Evolutionary conservation across 1,284 basidiomycete genomes (phyloP), one percentile per base, ranked within the genome.

Genomic region (Marasmius tenuissimus): DNA sequence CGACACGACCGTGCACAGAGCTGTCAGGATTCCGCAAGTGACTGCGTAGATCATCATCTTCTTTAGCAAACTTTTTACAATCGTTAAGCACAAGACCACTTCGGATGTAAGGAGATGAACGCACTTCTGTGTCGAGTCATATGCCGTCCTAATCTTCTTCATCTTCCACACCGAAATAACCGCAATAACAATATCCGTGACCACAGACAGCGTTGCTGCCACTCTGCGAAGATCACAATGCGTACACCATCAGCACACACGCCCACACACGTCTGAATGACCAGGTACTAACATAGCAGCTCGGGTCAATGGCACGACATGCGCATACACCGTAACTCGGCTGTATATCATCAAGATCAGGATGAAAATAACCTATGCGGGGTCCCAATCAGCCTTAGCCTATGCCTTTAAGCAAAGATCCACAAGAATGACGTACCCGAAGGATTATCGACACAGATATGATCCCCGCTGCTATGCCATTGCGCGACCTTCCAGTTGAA

Each of bases 41-140:
- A 38, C 39, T n/a, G 58, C 39, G 40, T 56, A 60, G 14, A 59
- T 37, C 14, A 42, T 53, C n/a, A 62, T 56, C 18, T 55, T 52
- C 14, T 40, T 50, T 6, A 62, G 34, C 18, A 62, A 27, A 52
- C 61, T 62, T 18, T 16, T 8, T 4, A 45, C 8, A 7, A 9
- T n/a, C 4, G 47, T 7, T 11, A 9, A 27, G 38, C 10, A 52
- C 16, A 20, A 39, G n/a, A 53, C 12, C 12, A n/a, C 11, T 4
- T 10, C 16, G n/a, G 3, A 14, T 40, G 39, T 11, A 18, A 35
- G 18, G n/a, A 10, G 4, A 22, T 22, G 10, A 18, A 45, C 50
- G 22, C 22, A 60, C 59, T 51, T 50, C 47, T 20, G 37, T 14
- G 59, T 60, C 8, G 59, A 27, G 34, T 45, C 18, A n/a, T 35